Base-by-base conservation (phyloP, 306 rosid genomes). In the Begonia peltatifolia region DNA sequence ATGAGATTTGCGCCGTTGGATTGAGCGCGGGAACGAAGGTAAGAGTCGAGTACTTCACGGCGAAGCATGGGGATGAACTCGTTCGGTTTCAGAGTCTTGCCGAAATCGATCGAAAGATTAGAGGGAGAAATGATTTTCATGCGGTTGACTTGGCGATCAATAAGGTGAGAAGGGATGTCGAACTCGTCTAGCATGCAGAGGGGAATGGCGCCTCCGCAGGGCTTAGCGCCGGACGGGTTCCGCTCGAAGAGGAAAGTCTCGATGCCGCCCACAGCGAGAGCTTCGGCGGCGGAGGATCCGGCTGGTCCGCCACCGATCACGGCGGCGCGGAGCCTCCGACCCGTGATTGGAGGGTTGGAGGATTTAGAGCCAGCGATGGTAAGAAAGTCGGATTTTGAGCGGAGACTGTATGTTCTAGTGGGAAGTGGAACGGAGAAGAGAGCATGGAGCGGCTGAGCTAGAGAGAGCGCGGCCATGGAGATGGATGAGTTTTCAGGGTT, bases 191-290 rank as follows among this genome's bases (percentile, higher is more conserved):
- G 93, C 97, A 88, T 89, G 55, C 95, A 89, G 53, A 84, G 83
- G 0, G 97, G 97, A 54, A 89, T 85, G 52, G 97, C 97, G 43
- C 97, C 97, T 54, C 97, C 97, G 76, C 97, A 88, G 11, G 97
- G 97, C 46, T 88, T 88, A 42, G 95, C 87, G 13, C 61, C 48
- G 0, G 84, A 65, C 1, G 95, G 83, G 42, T 64, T 71, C 1
- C 97, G 87, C 54, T 88, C 95, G 42, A 88, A 74, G 9, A 88
- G 75, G 41, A 82, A 88, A 12, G 89, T 82, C 56, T 88, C 97
- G 0, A 84, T 53, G 3, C 97, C 97, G 20, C 97, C 95, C 0
- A 66, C 16, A 0, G 95, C 95, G 10, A 88, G 59, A 10, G 95
- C 95, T 47, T 84, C 97, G 0, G 95, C 97, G 0, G 95, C 84